Evolutionary conservation across 2,329 filamentous ascomycete genomes (phyloP).

Genomic region (Penicillium sp.): DNA sequence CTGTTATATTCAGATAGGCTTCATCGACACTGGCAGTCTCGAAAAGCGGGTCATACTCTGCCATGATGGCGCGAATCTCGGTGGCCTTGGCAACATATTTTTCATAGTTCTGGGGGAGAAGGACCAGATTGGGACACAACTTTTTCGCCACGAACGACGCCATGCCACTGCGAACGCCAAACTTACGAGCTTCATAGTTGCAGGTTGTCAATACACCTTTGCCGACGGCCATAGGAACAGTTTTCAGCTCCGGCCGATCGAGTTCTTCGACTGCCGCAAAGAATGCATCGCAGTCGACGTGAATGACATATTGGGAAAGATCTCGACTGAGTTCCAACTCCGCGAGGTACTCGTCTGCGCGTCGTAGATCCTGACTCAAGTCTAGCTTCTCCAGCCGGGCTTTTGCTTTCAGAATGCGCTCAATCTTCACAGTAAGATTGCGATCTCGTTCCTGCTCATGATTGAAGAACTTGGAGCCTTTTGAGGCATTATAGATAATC

Average conservation of each 20-base stretch:
- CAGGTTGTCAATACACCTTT: constrained; percentile 67
- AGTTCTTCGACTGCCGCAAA: constrained; percentile 91
- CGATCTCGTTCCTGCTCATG: constrained; percentile 83
- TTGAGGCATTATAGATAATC: constrained; percentile 94
- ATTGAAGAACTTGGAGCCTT: constrained; percentile 93
- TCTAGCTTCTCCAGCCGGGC: constrained; percentile 71
- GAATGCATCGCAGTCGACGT: constrained; percentile 96
- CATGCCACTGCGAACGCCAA: constrained; percentile 92
- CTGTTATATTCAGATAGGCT: constrained; percentile 91
- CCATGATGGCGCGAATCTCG: constrained; percentile 78
- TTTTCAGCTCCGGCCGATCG: constrained; percentile 76
- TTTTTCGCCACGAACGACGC: constrained; percentile 93
- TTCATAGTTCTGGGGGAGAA: constrained; percentile 79
- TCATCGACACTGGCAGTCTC: constrained; percentile 95
- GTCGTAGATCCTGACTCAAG: constrained; percentile 67
- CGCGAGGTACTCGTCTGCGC: constrained; percentile 75
- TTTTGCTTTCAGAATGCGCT: constrained; percentile 73
- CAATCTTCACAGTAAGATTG: constrained; percentile 80
- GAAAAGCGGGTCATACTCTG: constrained; percentile 84
- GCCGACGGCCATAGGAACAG: constrained; percentile 89
- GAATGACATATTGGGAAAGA: constrained; percentile 78
- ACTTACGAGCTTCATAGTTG: constrained; percentile 88
- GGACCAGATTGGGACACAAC: constrained; percentile 80
- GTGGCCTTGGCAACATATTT: constrained; percentile 90
- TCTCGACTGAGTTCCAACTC: constrained; percentile 78